These are phyloP conservation scores for Davidsoniella eucalypti DNA, from an alignment of 2,329 filamentous ascomycete genomes.

Conservation along the genomic window DNA sequence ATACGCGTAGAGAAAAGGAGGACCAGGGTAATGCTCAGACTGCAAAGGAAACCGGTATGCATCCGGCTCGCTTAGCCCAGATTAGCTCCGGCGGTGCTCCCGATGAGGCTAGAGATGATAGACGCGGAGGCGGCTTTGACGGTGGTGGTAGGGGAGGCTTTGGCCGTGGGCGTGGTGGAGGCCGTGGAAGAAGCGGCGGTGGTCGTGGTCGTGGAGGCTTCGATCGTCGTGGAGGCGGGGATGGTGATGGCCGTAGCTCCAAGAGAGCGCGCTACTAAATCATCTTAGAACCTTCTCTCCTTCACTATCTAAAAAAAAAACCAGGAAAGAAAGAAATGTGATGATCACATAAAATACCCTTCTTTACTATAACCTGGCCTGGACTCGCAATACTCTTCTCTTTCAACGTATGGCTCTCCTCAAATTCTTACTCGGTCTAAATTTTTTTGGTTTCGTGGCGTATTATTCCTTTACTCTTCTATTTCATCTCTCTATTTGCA, in stretches of 20 bases:
- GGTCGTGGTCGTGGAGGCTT: slow-evolving; percentile 3
- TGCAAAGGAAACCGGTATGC: slow-evolving; percentile 23
- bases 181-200: slow-evolving; percentile 4
- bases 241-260: slow-evolving; percentile 4
- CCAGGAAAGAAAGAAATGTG: background rate
- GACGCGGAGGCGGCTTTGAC: slow-evolving; percentile 4
- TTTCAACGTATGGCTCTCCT: no score
- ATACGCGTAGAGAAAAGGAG: slow-evolving; percentile 22
- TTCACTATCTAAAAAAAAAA: no score
- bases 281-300: no score
- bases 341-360: no score
- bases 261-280: slow-evolving; percentile 7
- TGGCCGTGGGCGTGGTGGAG: background rate
- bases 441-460: no score
- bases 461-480: background rate
- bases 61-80: slow-evolving; percentile 33
- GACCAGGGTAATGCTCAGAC: slow-evolving; percentile 16
- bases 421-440: no score
- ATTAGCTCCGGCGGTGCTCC: slow-evolving; percentile 12
- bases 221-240: slow-evolving; percentile 1
- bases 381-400: no score
- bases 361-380: no score
- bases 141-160: slow-evolving; percentile 1
- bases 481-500: background rate
- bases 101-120: background rate